Percentiles rank a stretch among this genome's conserved stretches.
Conservation (phyloP, 768 basidiomycete species). For the Agrocybe praecox region DNA sequence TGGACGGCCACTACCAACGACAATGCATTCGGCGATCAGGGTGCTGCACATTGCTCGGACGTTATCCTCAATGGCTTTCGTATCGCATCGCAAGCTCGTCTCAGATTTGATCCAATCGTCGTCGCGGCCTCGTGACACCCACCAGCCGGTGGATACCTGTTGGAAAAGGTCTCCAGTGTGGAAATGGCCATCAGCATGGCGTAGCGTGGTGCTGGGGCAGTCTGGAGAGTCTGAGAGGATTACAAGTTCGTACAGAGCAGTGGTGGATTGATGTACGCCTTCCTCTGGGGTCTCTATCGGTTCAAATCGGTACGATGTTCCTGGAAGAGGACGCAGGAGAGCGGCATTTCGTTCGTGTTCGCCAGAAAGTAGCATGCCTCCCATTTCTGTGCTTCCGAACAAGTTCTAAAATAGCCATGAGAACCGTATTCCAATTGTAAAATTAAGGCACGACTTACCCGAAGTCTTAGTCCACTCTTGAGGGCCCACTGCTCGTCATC, state of each 20-base stretch:
- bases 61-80: conserved; percentile 82
- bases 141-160: conserved; percentile 58
- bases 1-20: conserved; percentile 76
- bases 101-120: conserved; percentile 90
- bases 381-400: conserved; percentile 83
- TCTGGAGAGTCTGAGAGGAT: conserved; percentile 69
- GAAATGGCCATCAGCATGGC: conserved; percentile 67
- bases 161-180: conserved; percentile 85
- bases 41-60: conserved; percentile 63
- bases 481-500: conserved; percentile 78
- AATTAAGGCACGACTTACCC: conserved; percentile 40
- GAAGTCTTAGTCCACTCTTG: conserved; percentile 62
- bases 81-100: conserved; percentile 78
- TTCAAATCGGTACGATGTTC: conserved; percentile 67
- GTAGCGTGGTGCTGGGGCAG: conserved; percentile 63
- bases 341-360: conserved; percentile 51
- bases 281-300: conserved; percentile 48
- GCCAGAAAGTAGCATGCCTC: conserved; percentile 70
- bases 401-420: conserved; percentile 56
- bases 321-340: conserved; percentile 59
- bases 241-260: conserved; percentile 65
- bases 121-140: conserved; percentile 69
- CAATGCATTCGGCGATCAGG: conserved; percentile 73
- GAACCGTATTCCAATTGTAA: conserved; percentile 17
- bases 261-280: conserved; percentile 54